Evolutionary conservation across 495 filamentous ascomycete genomes (phyloP).

Genomic region (Hyaloscypha finlandica): DNA sequence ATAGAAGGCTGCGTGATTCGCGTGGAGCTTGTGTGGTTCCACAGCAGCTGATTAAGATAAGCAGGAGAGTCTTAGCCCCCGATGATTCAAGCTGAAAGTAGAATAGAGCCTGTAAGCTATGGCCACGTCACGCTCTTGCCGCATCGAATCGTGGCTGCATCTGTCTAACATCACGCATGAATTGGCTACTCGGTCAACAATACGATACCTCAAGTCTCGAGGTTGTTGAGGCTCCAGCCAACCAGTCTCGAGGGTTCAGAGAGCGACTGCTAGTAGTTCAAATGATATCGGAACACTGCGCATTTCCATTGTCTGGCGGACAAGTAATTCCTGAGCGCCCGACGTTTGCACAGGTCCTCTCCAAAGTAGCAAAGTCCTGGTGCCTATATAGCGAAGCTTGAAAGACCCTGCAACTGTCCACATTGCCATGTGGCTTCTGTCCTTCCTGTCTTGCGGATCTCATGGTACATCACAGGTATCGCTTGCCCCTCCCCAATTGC

Average conservation of each 20-base stretch:
- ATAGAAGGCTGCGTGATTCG: constrained; percentile 3
- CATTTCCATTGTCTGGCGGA: background rate
- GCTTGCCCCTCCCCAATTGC: background rate
- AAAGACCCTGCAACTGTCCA: background rate
- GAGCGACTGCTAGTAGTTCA: background rate
- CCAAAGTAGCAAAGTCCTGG: background rate
- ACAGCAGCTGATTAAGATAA: background rate
- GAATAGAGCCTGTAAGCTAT: constrained; percentile 2
- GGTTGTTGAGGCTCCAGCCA: constrained; percentile 8
- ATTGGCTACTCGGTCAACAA: constrained; percentile 7
- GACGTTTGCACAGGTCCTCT: background rate
- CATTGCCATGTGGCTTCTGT: constrained; percentile 6
- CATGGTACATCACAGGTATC: constrained; percentile 2
- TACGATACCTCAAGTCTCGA: background rate
- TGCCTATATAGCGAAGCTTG: constrained; percentile 5
- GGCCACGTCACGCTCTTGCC: constrained; percentile 10
- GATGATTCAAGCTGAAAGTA: background rate
- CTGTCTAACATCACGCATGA: constrained; percentile 6
- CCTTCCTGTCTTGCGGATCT: constrained; percentile 5
- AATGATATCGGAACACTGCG: constrained; percentile 1
- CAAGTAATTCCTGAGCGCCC: background rate
- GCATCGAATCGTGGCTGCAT: constrained; percentile 12
- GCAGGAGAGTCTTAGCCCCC: background rate
- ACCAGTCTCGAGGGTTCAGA: constrained; percentile 6
- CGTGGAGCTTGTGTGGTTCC: background rate